These are phyloP conservation scores for Cryphonectria japonica DNA, from an alignment of 2,329 filamentous ascomycete genomes.

Conservation along the genomic window DNA sequence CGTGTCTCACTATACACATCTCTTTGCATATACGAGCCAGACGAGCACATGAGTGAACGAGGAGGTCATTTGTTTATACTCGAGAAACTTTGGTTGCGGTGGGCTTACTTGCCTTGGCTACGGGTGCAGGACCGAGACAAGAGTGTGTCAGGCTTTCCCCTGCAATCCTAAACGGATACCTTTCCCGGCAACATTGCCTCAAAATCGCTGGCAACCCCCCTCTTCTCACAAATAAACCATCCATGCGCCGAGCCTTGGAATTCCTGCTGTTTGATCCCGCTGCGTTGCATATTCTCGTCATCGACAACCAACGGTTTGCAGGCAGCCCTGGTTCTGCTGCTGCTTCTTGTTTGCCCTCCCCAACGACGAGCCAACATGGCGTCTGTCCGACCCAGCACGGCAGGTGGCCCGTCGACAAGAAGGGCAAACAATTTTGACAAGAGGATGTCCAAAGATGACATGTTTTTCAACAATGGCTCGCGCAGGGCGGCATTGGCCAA, in stretches of 20 bases:
- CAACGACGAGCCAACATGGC: conserved; percentile 34
- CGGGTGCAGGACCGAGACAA: conserved; percentile 37
- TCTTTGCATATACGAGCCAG: neutral
- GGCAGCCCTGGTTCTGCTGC: conserved; percentile 33
- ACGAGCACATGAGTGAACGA: neutral
- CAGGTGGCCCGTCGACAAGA: conserved; percentile 29
- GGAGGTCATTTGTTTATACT: conserved; percentile 1
- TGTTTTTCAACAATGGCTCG: conserved; percentile 39
- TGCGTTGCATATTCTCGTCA: conserved; percentile 32
- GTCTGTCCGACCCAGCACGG: conserved; percentile 46
- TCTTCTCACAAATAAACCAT: conserved; percentile 2
- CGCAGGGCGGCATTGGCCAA: conserved; percentile 15
- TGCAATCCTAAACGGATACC: conserved; percentile 38
- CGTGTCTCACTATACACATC: neutral
- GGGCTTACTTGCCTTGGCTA: conserved; percentile 10
- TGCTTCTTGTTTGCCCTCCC: conserved; percentile 12
- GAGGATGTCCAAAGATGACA: conserved; percentile 51
- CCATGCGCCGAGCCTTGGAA: conserved; percentile 35
- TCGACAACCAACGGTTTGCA: conserved; percentile 26
- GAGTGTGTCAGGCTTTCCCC: conserved; percentile 42
- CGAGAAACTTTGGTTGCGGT: conserved; percentile 18
- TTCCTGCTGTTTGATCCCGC: conserved; percentile 39
- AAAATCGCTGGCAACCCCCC: conserved; percentile 33
- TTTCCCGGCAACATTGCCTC: conserved; percentile 32
- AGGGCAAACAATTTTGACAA: conserved; percentile 41